Evolutionary conservation across 139 green algal genomes (phyloP).

Genomic region (Coelastrella sp.): DNA sequence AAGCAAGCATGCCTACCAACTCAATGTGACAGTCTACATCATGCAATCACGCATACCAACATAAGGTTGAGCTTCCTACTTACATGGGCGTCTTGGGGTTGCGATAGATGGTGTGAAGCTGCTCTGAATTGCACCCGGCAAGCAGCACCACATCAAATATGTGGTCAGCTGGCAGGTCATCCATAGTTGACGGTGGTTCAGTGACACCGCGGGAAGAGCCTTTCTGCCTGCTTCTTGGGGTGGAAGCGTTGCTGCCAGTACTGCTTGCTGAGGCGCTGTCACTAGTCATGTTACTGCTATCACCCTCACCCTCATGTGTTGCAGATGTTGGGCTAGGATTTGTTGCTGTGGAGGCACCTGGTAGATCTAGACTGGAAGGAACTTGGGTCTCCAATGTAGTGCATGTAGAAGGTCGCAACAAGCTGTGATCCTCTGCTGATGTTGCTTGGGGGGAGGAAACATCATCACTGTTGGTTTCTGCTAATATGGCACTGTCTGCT

Average conservation of each 20-base stretch:
- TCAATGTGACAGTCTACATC: background rate
- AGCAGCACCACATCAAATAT: constrained; percentile 15
- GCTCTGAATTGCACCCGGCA: background rate
- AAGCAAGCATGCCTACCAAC: background rate
- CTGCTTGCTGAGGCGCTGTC: background rate
- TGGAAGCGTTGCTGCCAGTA: background rate
- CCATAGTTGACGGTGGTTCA: background rate
- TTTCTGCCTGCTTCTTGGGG: background rate
- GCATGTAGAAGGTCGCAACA: background rate
- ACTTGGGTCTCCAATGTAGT: too few relatives aligned
- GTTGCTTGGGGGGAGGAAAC: background rate
- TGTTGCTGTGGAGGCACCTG: too few relatives aligned
- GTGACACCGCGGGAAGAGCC: background rate
- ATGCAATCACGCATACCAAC: background rate
- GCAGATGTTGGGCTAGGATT: too few relatives aligned
- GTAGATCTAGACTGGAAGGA: too few relatives aligned
- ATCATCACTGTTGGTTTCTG: background rate
- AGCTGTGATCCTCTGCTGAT: background rate
- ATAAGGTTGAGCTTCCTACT: background rate
- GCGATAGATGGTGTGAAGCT: background rate
- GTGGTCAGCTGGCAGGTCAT: background rate
- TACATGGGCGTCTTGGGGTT: background rate
- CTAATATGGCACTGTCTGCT: background rate
- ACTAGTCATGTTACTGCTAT: background rate
- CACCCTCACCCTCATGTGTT: too few relatives aligned